Evolutionary conservation across 805 yeast genomes (phyloP), one percentile per base, ranked within the genome.

Genomic region (Saturnispora silvae): DNA sequence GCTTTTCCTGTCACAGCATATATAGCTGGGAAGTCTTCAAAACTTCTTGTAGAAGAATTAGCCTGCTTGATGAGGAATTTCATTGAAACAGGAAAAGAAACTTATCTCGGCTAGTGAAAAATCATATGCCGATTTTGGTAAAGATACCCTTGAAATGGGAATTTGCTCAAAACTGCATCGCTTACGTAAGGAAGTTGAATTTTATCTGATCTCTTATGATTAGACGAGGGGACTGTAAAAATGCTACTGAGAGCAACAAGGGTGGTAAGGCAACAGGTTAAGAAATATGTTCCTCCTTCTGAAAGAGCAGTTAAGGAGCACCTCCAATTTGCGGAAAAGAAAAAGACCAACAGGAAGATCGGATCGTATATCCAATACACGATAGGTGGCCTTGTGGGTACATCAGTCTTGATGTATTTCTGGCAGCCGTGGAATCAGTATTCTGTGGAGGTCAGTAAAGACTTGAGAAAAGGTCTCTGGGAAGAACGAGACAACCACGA

Each of bases 381-480:
- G 0, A 28, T 49, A 5, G 45, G 47, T 8, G 37, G 44, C 4
- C 22, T 55, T 5, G 34, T 49, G 9, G 43, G 44, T 5, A 41
- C 49, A 5, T 46, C 52, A 2, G 28, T 45, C 6, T 15, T 47
- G 4, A 40, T 54, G 38, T 53, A 52, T 28, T 18, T 51, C 3
- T 56, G 59, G 58, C 61, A 57, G 28, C 61, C 61, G 5, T 57
- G 61, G 61, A 54, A 57, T 34, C 56, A 59, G 20, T 57, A 44
- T 31, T 45, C 58, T 1, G 45, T 40, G 8, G 46, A 48, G 3
- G 94, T 85, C 9, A 92, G 95, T 19, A 72, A 67, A 37, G 64
- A 72, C 19, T 59, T 89, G 44, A 65, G 95, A 28, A 72, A 76
- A 48, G 96, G 81, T 0, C 61, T 87, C 5, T 75, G 87, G 81